phyloP scores from a whole-genome alignment of 75 land plant species.

The Gnetum montanum region DNA sequence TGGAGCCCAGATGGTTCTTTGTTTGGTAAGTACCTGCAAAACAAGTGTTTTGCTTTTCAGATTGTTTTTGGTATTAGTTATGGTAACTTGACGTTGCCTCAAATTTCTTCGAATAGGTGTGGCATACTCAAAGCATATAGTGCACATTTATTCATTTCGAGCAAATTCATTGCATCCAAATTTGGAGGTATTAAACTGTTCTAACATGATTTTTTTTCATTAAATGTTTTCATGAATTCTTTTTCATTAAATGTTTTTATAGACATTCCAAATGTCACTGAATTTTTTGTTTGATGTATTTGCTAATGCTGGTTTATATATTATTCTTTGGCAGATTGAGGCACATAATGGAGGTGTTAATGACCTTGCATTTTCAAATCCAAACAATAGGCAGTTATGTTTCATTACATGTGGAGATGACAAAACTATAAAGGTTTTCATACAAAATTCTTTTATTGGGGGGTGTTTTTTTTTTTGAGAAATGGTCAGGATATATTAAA shows the following conservation, averaged over 20 bases:
- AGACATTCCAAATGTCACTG: not conserved
- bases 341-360: constrained; percentile 94
- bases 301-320: too few relatives aligned
- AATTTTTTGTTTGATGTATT: not conserved
- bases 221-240: not conserved
- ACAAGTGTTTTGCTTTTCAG: not conserved
- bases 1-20: constrained; percentile 87
- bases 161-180: constrained; percentile 58
- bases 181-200: constrained; percentile 37
- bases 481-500: not conserved
- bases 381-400: constrained; percentile 82
- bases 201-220: not conserved
- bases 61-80: too few relatives aligned
- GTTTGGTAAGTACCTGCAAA: constrained; percentile 44
- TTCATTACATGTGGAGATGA: constrained; percentile 92
- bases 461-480: not conserved
- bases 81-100: too few relatives aligned
- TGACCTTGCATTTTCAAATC: constrained; percentile 83
- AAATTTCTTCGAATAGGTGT: constrained; percentile 50
- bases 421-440: constrained; percentile 73
- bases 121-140: constrained; percentile 68
- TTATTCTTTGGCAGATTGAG: constrained; percentile 52
- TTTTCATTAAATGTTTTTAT: not conserved
- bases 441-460: not conserved
- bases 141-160: constrained; percentile 55